Percentiles rank a stretch among this genome's conserved stretches.
Conservation (phyloP, 2,329 filamentous ascomycete species). For the Magnaporthiopsis incrustans region DNA sequence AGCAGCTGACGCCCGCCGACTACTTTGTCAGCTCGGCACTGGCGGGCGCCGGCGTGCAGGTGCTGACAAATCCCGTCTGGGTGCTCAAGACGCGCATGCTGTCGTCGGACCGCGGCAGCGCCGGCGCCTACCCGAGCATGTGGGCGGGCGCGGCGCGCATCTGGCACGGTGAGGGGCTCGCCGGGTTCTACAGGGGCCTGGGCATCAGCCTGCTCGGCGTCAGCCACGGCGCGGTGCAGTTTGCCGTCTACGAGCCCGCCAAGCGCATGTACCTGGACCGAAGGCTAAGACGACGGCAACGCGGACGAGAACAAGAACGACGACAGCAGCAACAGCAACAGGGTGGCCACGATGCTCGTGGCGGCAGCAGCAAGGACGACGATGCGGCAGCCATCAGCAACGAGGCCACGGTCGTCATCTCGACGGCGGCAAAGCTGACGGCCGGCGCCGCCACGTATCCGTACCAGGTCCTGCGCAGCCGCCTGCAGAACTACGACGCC, state of each 20-base stretch:
- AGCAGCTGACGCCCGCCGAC: slow-evolving; percentile 50
- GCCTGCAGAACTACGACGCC: slow-evolving; percentile 84
- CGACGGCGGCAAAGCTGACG: slow-evolving; percentile 74
- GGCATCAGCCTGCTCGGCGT: slow-evolving; percentile 78
- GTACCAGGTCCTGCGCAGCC: slow-evolving; percentile 83
- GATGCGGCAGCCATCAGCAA: slow-evolving; percentile 43
- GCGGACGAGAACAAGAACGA: slow-evolving; percentile 1
- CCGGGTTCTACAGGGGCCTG: slow-evolving; percentile 82
- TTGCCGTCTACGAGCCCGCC: slow-evolving; percentile 80
- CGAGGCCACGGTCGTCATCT: slow-evolving; percentile 72
- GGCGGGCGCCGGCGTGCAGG: slow-evolving; percentile 64
- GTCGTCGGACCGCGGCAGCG: slow-evolving; percentile 64
- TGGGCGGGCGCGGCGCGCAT: slow-evolving; percentile 61
- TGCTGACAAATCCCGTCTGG: slow-evolving; percentile 93
- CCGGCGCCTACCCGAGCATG: slow-evolving; percentile 77
- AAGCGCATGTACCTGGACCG: slow-evolving; percentile 48
- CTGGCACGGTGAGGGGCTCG: slow-evolving; percentile 56
- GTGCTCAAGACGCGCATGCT: slow-evolving; percentile 98
- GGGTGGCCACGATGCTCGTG: background rate
- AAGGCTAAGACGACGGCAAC: slow-evolving; percentile 16
- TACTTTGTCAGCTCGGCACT: slow-evolving; percentile 74
- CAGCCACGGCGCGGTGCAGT: slow-evolving; percentile 88
- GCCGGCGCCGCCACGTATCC: slow-evolving; percentile 90
- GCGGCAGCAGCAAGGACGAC: slow-evolving; percentile 5
- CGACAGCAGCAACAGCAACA: background rate